A percentile compares a stretch with the other conserved stretches of the same genome.
Conservation (phyloP, 2,329 filamentous ascomycete species). For the Trichophyton mentagrophytes region DNA sequence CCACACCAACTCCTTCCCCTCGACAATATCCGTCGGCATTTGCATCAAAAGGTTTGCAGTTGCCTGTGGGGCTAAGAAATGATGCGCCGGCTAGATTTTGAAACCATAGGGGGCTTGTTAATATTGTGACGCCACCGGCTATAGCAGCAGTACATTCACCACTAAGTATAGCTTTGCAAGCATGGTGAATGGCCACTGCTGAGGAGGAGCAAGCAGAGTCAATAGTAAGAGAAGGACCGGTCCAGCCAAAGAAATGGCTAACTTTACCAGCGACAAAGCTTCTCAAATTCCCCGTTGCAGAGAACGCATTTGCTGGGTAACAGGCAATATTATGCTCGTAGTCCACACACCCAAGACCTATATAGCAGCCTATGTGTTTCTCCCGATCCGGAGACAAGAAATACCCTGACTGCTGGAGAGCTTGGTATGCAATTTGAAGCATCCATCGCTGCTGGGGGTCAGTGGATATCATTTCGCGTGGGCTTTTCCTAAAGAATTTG, state of each 20-base stretch:
- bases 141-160: conserved; percentile 12
- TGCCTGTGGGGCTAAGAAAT: conserved; percentile 13
- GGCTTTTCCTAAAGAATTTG: conserved; percentile 15
- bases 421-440: conserved; percentile 13
- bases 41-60: conserved; percentile 22
- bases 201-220: conserved; percentile 21
- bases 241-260: conserved; percentile 19
- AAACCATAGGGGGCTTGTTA: conserved; percentile 4
- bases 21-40: conserved; percentile 33
- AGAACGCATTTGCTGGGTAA: conserved; percentile 10
- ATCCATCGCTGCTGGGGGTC: conserved; percentile 17
- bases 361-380: conserved; percentile 12
- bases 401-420: conserved; percentile 12
- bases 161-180: conserved; percentile 16
- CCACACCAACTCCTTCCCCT: conserved; percentile 30
- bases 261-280: conserved; percentile 20
- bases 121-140: conserved; percentile 11
- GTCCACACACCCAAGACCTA: conserved; percentile 5
- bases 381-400: conserved; percentile 13
- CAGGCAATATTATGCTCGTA: conserved; percentile 7
- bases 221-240: conserved; percentile 19
- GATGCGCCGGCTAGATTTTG: conserved; percentile 16
- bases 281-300: conserved; percentile 14
- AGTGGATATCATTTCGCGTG: conserved; percentile 13
- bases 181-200: conserved; percentile 20